These are phyloP conservation scores for Collybia nuda DNA, from an alignment of 768 basidiomycete species.

Conservation along the genomic window DNA sequence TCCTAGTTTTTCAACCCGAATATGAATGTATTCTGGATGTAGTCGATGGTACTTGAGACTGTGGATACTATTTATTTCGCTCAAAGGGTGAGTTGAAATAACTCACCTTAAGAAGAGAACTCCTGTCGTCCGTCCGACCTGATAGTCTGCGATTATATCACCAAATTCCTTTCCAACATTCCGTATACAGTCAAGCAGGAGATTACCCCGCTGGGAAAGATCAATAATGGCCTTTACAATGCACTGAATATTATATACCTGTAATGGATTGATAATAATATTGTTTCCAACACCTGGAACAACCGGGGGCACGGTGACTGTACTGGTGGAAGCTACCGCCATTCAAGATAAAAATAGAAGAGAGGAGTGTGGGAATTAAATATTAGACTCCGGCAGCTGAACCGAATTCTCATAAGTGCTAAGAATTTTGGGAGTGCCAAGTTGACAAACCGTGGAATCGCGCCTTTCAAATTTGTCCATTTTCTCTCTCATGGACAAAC, in stretches of 20 bases:
- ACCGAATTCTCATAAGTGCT: neutral
- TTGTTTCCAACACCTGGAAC: slow-evolving; percentile 64
- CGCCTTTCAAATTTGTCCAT: slow-evolving; percentile 1
- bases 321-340: slow-evolving; percentile 17
- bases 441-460: slow-evolving; percentile 6
- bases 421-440: no score
- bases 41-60: slow-evolving; percentile 94
- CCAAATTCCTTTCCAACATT: slow-evolving; percentile 94
- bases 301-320: slow-evolving; percentile 54
- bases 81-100: neutral
- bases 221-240: no score
- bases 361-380: neutral
- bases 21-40: slow-evolving; percentile 96
- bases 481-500: slow-evolving; percentile 31
- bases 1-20: slow-evolving; percentile 85
- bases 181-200: slow-evolving; percentile 81
- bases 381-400: slow-evolving; percentile 1
- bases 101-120: slow-evolving; percentile 86
- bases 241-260: slow-evolving; percentile 31
- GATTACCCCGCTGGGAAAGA: slow-evolving; percentile 71
- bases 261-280: slow-evolving; percentile 61
- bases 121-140: slow-evolving; percentile 92
- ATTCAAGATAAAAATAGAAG: slow-evolving; percentile 6
- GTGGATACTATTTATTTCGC: neutral
- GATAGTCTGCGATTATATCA: slow-evolving; percentile 92